Base-by-base conservation (phyloP, 1,284 basidiomycete genomes). In the Omphalotus olearius region DNA sequence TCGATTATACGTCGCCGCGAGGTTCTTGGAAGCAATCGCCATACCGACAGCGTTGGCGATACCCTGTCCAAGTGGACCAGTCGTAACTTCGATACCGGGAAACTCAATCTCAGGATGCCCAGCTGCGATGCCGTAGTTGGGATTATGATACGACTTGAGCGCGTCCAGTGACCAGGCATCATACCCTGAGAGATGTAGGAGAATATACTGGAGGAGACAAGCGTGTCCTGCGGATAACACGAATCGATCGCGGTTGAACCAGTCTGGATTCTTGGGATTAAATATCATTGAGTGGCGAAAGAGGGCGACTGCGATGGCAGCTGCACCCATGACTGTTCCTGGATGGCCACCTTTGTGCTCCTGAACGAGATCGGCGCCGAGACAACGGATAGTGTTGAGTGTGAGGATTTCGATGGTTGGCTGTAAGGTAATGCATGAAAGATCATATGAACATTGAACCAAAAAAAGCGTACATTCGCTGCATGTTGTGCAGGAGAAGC, bases 41-140 rank as follows among this genome's bases (percentile, higher is more conserved):
- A 88, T 72, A 69, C 86, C 86, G 59, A 88, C 83, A 42, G 79
- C 82, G 69, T 85, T 87, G 62, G 83, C 74, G 66, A 89, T 79
- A 67, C 82, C 83, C 68, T 89, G 86, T 53, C 86, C 46, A 40
- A 89, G 82, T 50, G 85, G 85, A 59, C 86, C 86, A 48, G 85
- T 88, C 59, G 85, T 58, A 44, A 56, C 52, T 41, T 58, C 87
- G 56, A 53, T 51, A 3, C 41, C 50, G 18, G 38, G 39, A 17
- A 45, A 41, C 30, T 55, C 38, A 18, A 52, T 55, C 18, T 25
- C 47, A 44, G 47, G 45, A 37, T 50, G 49, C 11, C 52, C 55
- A 41, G 53, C 52, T 4, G 53, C 55, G 17, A 43, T 51, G 20
- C 45, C 20, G 18, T 45, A 51, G 63, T 70, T 86, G 81, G 52